A percentile compares a stretch with the other conserved stretches of the same genome.
phyloP scores from a whole-genome alignment of 305 asterid genomes.

The Fraxinus platypoda region DNA sequence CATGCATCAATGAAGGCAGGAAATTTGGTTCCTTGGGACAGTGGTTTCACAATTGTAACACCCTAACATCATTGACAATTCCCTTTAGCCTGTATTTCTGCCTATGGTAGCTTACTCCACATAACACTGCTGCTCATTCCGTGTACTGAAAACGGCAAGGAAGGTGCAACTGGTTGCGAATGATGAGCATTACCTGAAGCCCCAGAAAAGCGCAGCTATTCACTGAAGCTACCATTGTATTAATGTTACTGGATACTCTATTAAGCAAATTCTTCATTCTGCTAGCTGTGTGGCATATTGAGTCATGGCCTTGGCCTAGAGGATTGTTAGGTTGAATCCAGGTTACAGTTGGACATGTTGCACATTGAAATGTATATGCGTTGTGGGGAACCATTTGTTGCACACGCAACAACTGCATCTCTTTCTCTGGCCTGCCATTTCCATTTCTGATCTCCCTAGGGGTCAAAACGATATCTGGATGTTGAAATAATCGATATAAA shows the following conservation, averaged over 20 bases:
- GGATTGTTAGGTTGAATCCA: no score
- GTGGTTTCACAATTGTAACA: conserved; percentile 51
- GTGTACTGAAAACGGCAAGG: conserved; percentile 25
- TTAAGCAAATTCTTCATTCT: conserved; percentile 21
- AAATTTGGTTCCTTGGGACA: conserved; percentile 47
- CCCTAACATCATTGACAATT: conserved; percentile 47
- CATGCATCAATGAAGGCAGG: conserved; percentile 60
- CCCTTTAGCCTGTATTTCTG: conserved; percentile 47
- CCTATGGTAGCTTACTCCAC: conserved; percentile 61
- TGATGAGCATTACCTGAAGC: conserved; percentile 16
- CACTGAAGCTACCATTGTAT: conserved; percentile 5
- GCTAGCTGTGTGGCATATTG: neutral
- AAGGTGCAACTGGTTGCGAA: conserved; percentile 20
- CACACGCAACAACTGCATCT: no score
- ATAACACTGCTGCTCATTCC: conserved; percentile 46
- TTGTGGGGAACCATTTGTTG: no score
- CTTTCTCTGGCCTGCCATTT: no score
- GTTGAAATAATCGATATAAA: no score
- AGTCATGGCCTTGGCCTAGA: no score
- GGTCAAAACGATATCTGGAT: no score
- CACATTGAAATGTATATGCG: no score
- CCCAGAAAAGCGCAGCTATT: neutral
- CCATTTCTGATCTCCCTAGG: no score
- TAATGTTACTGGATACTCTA: conserved; percentile 26
- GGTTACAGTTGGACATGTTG: no score